Base-by-base conservation (phyloP, 495 filamentous ascomycete species). In the Monascus purpureus region DNA sequence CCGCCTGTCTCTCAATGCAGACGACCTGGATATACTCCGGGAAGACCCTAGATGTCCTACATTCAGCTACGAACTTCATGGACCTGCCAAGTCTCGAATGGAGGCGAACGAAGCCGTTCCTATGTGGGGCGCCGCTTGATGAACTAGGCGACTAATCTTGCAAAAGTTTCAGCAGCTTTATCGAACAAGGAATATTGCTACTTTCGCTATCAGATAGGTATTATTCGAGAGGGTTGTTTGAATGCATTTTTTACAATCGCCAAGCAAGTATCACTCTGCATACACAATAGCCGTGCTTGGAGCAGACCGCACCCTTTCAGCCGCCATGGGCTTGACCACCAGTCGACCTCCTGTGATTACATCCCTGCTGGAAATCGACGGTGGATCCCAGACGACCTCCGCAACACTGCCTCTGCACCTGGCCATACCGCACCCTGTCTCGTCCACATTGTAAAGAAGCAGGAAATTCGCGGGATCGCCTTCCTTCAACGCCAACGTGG, bases 31-130 rank as follows among this genome's bases (percentile, higher is more conserved):
- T 25, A 55, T 69, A 11, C 29, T 70, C 17, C 42, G 47, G 4
- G 67, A 70, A 39, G 60, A 61, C 29, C 40, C 50, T 13, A 36
- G 47, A 13, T 59, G 53, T 31, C 39, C 43, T 6, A 65, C 59
- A 1, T 69, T 66, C 33, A 69, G 65, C 38, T 57, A 69, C 32
- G 23, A 36, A 5, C 16, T 64, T 25, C 43, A 60, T 25, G 31
- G 42, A 2, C 17, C 46, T 17, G 41, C 38, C 12, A 52, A 40
- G 28, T 13, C 17, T 24, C 38, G 25, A 27, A 33, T 28, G 12
- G 32, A 29, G 15, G 32, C 25, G 13, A 33, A 40, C 12, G 25
- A 41, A 13, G 13, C 25, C 2, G 27, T 31, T 7, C 38, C 24
- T 29, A 13, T 28, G 5, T 35, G 32, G 32, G 19, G 9, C n/a